These are phyloP conservation scores for Hyaloraphidium curvatum DNA, from an alignment of 192 early-diverging fungal species.

Conservation along the genomic window DNA sequence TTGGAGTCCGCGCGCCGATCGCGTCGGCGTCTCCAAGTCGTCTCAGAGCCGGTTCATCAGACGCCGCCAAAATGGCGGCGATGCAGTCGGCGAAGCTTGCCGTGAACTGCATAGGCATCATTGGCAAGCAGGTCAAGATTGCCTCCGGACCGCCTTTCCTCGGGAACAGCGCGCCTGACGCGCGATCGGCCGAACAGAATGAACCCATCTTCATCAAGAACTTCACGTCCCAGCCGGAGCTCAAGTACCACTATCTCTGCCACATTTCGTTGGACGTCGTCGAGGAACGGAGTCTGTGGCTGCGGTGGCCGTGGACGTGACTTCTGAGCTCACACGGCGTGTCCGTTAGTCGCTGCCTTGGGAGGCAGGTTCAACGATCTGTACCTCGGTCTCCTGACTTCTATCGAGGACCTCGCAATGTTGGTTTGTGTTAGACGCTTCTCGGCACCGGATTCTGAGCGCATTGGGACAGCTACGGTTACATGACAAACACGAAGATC, in stretches of 20 bases:
- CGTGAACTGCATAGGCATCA: background rate
- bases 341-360: background rate
- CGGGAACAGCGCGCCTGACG: background rate
- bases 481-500: constrained; percentile 1
- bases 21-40: no score
- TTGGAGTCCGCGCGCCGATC: no score
- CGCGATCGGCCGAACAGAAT: background rate
- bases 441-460: background rate
- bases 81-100: no score
- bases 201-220: constrained; percentile 2
- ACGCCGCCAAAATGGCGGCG: no score
- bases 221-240: background rate
- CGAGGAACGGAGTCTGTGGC: background rate
- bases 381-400: background rate
- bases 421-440: background rate
- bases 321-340: background rate
- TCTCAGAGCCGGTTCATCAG: no score
- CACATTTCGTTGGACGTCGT: background rate
- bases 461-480: background rate
- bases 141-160: background rate
- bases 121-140: background rate
- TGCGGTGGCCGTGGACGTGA: background rate
- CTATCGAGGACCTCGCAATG: constrained; percentile 1
- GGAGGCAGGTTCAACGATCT: background rate
- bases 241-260: background rate